These are phyloP conservation scores for Telopea speciosissima DNA, from an alignment of 177 flowering plant species.

Conservation along the genomic window DNA sequence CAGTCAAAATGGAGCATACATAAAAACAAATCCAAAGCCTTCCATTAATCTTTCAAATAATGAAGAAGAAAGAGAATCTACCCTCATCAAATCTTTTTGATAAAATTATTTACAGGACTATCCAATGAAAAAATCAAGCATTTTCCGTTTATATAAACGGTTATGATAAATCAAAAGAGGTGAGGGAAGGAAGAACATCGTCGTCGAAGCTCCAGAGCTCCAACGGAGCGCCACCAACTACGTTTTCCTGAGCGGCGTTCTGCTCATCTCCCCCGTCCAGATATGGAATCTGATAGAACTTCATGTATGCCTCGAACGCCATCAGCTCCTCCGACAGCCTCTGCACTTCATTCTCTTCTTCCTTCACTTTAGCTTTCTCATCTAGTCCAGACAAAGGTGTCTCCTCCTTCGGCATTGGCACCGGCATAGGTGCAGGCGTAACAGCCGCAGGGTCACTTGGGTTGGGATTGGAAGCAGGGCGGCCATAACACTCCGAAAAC, in stretches of 20 bases:
- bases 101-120: too few species aligned
- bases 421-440: too few species aligned
- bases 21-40: too few species aligned
- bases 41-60: too few species aligned
- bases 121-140: too few species aligned
- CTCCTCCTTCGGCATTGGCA: not conserved
- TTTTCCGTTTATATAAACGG: not conserved
- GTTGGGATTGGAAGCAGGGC: not conserved
- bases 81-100: too few species aligned
- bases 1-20: too few species aligned
- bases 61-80: too few species aligned
- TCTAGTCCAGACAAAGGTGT: constrained; percentile 6
- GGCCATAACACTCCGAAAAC: not conserved
- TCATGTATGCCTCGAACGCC: constrained; percentile 27
- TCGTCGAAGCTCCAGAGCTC: constrained; percentile 89
- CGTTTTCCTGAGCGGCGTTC: constrained; percentile 15
- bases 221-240: constrained; percentile 5
- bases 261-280: constrained; percentile 21
- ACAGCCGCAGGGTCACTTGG: not conserved
- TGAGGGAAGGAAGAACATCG: constrained; percentile 22
- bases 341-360: not conserved
- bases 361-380: not conserved
- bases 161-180: too few species aligned
- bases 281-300: constrained; percentile 29
- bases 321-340: constrained; percentile 19